Evolutionary conservation across 208 protist species (phyloP), one percentile per base, ranked within the genome.

Genomic region (Balamuthia mandrillaris): DNA sequence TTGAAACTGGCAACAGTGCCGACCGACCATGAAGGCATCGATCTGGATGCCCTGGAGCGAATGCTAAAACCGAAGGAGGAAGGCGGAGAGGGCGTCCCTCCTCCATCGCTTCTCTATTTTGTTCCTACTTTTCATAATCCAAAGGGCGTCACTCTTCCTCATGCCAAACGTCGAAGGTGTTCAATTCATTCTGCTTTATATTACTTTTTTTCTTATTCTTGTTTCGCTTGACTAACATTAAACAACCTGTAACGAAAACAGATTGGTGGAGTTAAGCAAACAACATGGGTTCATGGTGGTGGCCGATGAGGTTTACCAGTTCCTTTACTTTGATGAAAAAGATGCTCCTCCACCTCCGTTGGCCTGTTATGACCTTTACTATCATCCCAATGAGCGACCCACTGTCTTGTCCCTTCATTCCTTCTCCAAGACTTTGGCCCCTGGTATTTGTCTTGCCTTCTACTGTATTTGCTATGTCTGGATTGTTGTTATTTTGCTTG

Each of bases 261-360:
- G 56, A 0, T 37, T 83, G 51, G 7, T 63, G 21, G 58, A 51
- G 0, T 54, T 83, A n/a, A 83, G 75, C 75, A 18, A 27, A 16
- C 75, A 44, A 3, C 44, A 35, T n/a, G 27, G 54, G 27, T 35
- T 33, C 75, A 63, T 24, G 41, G 24, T 83, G 29, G 52, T 83
- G 10, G 21, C 75, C 47, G 75, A 83, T 18, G 75, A 83, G 52
- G 75, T 83, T 31, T 83, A 83, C 58, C 75, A 83, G 75, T 68
- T 83, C 39, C 75, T 83, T 3, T 1, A 63, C 75, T 83, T 83
- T n/a, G 56, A 58, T 47, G 68, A 42, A 14, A 5, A 33, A 0
- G 52, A 44, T 31, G 33, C 41, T 0, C 75, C 75, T 0, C 75
- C 75, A 9, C 75, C 75, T 27, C 44, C 37, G 41, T 24, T 10